phyloP scores from a whole-genome alignment of 2,329 filamentous ascomycete species.

The Paecilomyces dactylethromorphus region DNA sequence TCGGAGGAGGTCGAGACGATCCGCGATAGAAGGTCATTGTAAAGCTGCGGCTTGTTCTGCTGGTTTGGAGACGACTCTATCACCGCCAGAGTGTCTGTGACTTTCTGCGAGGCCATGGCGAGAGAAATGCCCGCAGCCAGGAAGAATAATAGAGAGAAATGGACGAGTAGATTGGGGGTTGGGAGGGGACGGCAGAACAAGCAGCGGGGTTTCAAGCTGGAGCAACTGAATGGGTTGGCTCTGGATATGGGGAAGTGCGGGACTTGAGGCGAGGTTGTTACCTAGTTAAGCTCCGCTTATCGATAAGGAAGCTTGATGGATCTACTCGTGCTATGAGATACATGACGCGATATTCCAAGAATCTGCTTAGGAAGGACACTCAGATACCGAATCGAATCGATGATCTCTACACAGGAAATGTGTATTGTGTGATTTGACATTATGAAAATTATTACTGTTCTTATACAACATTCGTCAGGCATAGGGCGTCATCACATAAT shows the following conservation, averaged over 20 bases:
- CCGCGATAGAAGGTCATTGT: conserved; percentile 51
- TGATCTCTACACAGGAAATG: no score
- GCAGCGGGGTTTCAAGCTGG: background rate
- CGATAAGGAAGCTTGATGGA: conserved; percentile 12
- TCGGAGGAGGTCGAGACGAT: conserved; percentile 43
- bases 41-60: conserved; percentile 48
- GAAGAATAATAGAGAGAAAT: background rate
- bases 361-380: no score
- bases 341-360: no score
- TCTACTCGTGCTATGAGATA: background rate
- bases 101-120: conserved; percentile 44
- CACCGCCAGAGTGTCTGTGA: conserved; percentile 42
- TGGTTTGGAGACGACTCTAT: conserved; percentile 44
- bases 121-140: background rate
- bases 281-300: conserved; percentile 13
- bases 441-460: no score
- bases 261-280: conserved; percentile 1
- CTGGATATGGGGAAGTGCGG: background rate
- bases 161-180: background rate
- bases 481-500: no score
- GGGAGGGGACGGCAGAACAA: background rate
- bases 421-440: no score
- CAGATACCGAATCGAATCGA: no score
- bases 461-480: no score
- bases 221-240: background rate